Conservation (phyloP, 768 basidiomycete species). For the Tylopilus subfusipes region DNA sequence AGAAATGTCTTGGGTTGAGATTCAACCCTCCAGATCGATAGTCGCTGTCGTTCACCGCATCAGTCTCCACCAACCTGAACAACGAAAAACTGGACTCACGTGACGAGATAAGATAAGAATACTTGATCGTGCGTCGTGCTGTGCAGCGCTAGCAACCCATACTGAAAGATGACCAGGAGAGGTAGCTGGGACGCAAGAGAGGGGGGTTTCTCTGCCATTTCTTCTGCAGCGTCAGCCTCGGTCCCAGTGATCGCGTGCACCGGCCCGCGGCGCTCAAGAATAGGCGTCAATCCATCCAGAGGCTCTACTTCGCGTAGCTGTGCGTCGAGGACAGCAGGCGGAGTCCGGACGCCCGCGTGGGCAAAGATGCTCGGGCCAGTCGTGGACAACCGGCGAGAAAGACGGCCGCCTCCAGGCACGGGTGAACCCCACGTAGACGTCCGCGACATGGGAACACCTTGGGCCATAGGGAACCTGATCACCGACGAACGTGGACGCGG, state of each 20-base stretch:
- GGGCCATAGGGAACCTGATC: constrained; percentile 26
- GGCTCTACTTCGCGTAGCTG: constrained; percentile 50
- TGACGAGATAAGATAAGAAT: constrained; percentile 85
- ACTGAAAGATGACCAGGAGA: constrained; percentile 82
- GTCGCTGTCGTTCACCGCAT: constrained; percentile 44
- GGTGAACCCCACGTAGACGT: constrained; percentile 33
- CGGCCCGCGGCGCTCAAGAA: constrained; percentile 45
- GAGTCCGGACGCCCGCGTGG: constrained; percentile 77
- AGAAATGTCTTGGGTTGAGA: constrained; percentile 87
- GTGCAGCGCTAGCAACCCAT: constrained; percentile 85
- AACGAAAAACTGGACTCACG: constrained; percentile 16
- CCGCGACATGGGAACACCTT: constrained; percentile 27
- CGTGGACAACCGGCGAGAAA: constrained; percentile 49
- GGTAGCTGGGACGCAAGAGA: constrained; percentile 76
- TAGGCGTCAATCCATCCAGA: constrained; percentile 43
- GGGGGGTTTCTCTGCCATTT: constrained; percentile 50
- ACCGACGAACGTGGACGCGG: constrained; percentile 23
- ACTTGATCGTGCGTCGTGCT: constrained; percentile 88
- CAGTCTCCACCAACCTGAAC: not conserved
- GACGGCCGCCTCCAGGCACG: constrained; percentile 32
- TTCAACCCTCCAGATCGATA: constrained; percentile 87
- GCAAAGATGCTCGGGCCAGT: constrained; percentile 75
- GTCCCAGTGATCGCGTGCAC: constrained; percentile 22
- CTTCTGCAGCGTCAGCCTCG: constrained; percentile 35
- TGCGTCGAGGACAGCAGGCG: constrained; percentile 71